Evolutionary conservation across 1,139 yeast genomes (phyloP).

Genomic region (Suzukiozyma palmioleophila): DNA sequence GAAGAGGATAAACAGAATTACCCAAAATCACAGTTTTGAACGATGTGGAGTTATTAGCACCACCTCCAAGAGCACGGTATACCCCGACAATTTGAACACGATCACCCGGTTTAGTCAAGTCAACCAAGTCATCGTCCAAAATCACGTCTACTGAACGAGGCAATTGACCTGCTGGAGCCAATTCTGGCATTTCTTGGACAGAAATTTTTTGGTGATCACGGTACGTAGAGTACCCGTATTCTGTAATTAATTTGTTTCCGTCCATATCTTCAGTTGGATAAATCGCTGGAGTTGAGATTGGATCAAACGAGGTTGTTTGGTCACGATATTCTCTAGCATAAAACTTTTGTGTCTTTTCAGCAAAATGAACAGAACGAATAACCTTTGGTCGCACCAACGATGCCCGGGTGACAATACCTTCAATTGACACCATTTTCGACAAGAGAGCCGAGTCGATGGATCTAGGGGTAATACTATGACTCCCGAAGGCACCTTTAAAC

Average conservation of each 20-base stretch:
- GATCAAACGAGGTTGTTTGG: slow-evolving; percentile 87
- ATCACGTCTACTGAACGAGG: slow-evolving; percentile 91
- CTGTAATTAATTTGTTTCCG: slow-evolving; percentile 83
- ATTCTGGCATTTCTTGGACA: slow-evolving; percentile 97
- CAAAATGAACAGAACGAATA: slow-evolving; percentile 88
- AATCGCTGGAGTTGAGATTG: slow-evolving; percentile 77
- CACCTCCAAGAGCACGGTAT: slow-evolving; percentile 87
- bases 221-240: slow-evolving; percentile 89
- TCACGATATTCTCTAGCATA: slow-evolving; percentile 92
- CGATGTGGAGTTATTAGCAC: slow-evolving; percentile 57
- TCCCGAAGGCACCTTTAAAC: slow-evolving; percentile 90
- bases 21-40: slow-evolving; percentile 82
- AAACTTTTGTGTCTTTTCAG: slow-evolving; percentile 77
- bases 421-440: slow-evolving; percentile 81
- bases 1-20: slow-evolving; percentile 83
- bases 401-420: slow-evolving; percentile 94
- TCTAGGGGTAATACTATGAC: slow-evolving; percentile 83
- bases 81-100: slow-evolving; percentile 94
- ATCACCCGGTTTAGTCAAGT: slow-evolving; percentile 91
- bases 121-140: slow-evolving; percentile 92
- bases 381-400: slow-evolving; percentile 92
- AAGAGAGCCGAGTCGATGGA: slow-evolving; percentile 73
- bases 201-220: slow-evolving; percentile 92
- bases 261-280: slow-evolving; percentile 93
- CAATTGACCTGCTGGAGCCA: slow-evolving; percentile 96